Base-by-base conservation (phyloP, 2,329 filamentous ascomycete genomes). In the Penicillium frequentans region DNA sequence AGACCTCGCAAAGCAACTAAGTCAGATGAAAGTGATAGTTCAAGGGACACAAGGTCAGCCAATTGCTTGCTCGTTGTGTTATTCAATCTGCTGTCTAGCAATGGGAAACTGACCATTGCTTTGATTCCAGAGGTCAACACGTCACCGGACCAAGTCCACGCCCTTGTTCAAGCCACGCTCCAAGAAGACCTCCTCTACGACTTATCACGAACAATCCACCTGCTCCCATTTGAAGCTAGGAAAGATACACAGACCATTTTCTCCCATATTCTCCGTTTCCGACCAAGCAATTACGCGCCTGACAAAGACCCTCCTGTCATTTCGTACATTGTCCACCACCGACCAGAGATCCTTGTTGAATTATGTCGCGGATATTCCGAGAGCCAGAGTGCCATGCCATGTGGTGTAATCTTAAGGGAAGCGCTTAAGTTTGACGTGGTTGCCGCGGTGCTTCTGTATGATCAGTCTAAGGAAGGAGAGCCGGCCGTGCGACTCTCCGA, bases 211-310 rank as follows among this genome's bases (percentile, higher is more conserved):
- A 89, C 89, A 70, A 89, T 99, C 46, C 87, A 91, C 75, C 86
- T 88, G 51, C 84, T 99, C 5, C 92, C 93, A 0, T 99, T 99
- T 79, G 95, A 99, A 79, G 91, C 93, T 37, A 88, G 93, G 70
- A 98, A 97, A 80, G 93, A 97, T 71, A 90, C 91, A 13, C 93
- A 97, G 73, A 90, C 95, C 61, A 95, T 97, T 72, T 95, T 98
- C 78, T 96, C 92, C 42, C 95, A 93, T 74, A 90, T 96, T 65
- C 91, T 97, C 73, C 90, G 93, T 64, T 97, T 95, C 81, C 90
- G 90, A 62, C 89, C 89, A 6, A 81, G 86, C 11, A 56, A 55
- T 14, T 76, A 77, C 43, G 85, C 84, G 44, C 84, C 84, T 2
- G 86, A 87, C 21, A 86, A 87, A 64, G 91, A 96, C 60, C 91